Evolutionary conservation across 2,329 filamentous ascomycete genomes (phyloP).

Genomic region (Capronia americana): DNA sequence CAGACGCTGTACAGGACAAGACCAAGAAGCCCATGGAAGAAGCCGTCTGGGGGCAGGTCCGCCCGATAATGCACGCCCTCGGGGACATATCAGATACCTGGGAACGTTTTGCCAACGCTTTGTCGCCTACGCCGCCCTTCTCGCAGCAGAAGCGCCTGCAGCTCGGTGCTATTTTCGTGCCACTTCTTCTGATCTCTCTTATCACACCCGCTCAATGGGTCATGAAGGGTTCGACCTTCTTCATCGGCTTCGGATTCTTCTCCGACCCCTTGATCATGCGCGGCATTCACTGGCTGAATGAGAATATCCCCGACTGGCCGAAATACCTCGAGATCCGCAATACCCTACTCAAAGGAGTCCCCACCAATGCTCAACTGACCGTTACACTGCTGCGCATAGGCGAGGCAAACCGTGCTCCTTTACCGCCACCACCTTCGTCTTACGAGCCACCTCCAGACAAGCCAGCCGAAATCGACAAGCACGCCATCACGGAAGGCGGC

Average conservation of each 20-base stretch:
- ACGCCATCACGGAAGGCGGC: slow-evolving; percentile 60
- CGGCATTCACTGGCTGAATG: slow-evolving; percentile 58
- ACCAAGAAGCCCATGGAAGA: slow-evolving; percentile 79
- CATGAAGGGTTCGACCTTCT: slow-evolving; percentile 70
- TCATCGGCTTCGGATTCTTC: slow-evolving; percentile 77
- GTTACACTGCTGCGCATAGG: slow-evolving; percentile 81
- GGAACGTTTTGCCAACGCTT: slow-evolving; percentile 66
- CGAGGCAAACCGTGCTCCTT: slow-evolving; percentile 78
- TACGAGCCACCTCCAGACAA: slow-evolving; percentile 55
- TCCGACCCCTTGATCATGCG: slow-evolving; percentile 74
- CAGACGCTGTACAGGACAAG: slow-evolving; percentile 68
- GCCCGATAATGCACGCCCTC: slow-evolving; percentile 72
- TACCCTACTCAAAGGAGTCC: slow-evolving; percentile 78
- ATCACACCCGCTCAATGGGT: slow-evolving; percentile 65
- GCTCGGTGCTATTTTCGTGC: slow-evolving; percentile 60
- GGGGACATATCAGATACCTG: slow-evolving; percentile 66
- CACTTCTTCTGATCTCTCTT: slow-evolving; percentile 60
- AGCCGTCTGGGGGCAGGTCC: slow-evolving; percentile 77
- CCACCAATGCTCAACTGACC: slow-evolving; percentile 84
- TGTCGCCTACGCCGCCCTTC: slow-evolving; percentile 70
- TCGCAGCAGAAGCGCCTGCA: slow-evolving; percentile 61
- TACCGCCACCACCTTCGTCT: slow-evolving; percentile 67
- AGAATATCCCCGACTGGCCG: slow-evolving; percentile 71
- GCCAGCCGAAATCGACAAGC: slow-evolving; percentile 60
- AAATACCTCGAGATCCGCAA: slow-evolving; percentile 74